Evolutionary conservation across 768 basidiomycete genomes (phyloP), one percentile per base, ranked within the genome.

Genomic region (Pleurotus platypus): DNA sequence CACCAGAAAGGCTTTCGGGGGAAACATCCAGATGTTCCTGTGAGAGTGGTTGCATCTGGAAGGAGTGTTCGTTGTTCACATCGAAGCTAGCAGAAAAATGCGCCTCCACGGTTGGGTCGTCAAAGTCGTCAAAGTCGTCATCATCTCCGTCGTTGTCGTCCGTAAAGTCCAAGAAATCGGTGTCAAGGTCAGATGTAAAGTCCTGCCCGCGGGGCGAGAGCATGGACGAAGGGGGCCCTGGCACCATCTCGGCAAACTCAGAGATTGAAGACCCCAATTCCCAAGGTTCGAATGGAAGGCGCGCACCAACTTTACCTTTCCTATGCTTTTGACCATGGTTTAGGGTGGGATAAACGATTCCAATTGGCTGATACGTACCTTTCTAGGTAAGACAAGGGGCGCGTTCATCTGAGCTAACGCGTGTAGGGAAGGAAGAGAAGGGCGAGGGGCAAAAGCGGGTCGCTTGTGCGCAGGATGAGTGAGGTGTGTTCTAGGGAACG

Each of bases 231-330:
- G 16, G 55, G 40, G 5, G 20, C 16, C 16, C 56, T 55, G 26
- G 57, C 50, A 47, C 46, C 38, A 62, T 60, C 38, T 58, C 56
- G n/a, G 61, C 61, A 22, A 18, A 27, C 43, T 57, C 63, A n/a
- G 61, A 58, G 51, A 59, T 58, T 16, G 43, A 60, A 60, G 38
- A 57, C 60, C 51, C 62, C n/a, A 68, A 69, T 58, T 81, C 76
- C 82, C 82, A 83, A 45, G 82, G 82, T 63, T 83, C 82, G 57
- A 73, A 76, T 0, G 82, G 82, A 6, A 83, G 70, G 0, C 72
- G 64, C 1, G 81, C 82, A 42, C 82, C 82, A 5, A 82, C 80
- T 26, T 69, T 72, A 27, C 82, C 82, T 66, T 77, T 79, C 13
- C 79, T 76, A 47, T 76, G 74, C 82, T 83, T 55, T 40, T 47